Conservation (phyloP, 164 flowering plant genomes). For the Echeveria elegans region DNA sequence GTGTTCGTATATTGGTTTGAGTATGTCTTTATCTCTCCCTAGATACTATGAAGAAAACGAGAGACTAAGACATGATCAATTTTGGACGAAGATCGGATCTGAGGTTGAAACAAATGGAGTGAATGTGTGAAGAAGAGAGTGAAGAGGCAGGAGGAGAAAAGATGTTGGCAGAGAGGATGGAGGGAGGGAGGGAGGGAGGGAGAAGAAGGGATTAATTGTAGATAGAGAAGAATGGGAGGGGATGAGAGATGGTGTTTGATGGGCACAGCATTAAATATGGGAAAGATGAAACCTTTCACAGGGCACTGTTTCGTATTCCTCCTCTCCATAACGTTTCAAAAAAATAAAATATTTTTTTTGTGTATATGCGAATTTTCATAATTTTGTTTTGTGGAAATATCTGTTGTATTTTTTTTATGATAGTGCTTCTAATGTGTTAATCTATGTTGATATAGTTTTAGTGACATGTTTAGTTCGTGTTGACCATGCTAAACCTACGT, state of each 20-base stretch:
- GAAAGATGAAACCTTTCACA: slow-evolving; percentile 1
- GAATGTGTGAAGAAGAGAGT: neutral
- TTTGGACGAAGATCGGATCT: neutral
- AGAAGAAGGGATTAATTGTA: neutral
- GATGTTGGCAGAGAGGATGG: neutral
- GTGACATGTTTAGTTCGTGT: too few relatives aligned
- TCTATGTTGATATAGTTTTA: too few relatives aligned
- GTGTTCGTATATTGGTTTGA: too few relatives aligned
- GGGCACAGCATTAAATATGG: slow-evolving; percentile 4
- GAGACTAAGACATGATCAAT: neutral
- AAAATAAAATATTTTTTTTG: neutral
- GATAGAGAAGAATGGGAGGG: neutral
- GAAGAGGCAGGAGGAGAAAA: slow-evolving; percentile 4
- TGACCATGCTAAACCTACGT: too few relatives aligned
- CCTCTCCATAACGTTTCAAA: neutral
- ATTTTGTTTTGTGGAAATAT: neutral
- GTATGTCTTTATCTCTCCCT: neutral
- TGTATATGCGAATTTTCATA: neutral
- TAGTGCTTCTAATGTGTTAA: neutral
- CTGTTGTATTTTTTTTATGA: neutral
- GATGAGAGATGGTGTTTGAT: neutral
- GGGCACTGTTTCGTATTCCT: neutral
- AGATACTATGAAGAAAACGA: neutral
- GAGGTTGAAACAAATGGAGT: neutral
- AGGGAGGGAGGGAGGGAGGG: neutral